Base-by-base conservation (phyloP, 2,329 filamentous ascomycete genomes). In the Phyllosticta paracitricarpa region DNA sequence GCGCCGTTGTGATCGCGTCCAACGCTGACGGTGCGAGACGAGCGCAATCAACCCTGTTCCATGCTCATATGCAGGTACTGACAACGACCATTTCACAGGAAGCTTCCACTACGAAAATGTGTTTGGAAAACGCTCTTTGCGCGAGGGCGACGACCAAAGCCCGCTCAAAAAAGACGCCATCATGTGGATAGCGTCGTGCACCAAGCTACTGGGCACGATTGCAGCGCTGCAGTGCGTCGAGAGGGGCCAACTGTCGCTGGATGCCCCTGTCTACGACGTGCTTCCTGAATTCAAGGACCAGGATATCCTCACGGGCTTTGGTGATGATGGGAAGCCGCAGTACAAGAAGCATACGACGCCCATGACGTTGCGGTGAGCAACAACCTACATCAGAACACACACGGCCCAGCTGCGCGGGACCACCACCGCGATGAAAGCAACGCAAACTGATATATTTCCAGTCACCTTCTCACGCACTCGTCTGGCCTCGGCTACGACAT, bases 121-220 rank as follows among this genome's bases (percentile, higher is more conserved):
- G 1, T 75, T 77, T 28, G 76, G 76, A 1, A 63, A 59, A 9
- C 68, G 68, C 1, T 70, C 71, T 1, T 56, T 68, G 56, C 65
- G 62, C 52, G 56, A 64, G 28, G 65, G 56, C 25, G 55, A 48
- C 55, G 64, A 68, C 51, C 65, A 67, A 58, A 55, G 51, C 62
- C 25, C 62, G 30, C 17, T 65, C 17, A 53, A 63, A 24, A 62
- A 65, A 4, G 54, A 70, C n/a, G 69, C 64, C 7, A 64, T 70
- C 7, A 72, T 75, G 69, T 75, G 72, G 72, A 67, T 74, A 14
- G 72, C 73, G 7, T 73, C 71, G 3, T 74, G 71, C 66, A 75
- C 71, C n/a, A 75, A 76, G 62, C 68, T 75, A 19, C 68, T 75
- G 65, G 72, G 72, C 1, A 67, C 68, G 0, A 68, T 75, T 35